Conservation (phyloP, 2,329 filamentous ascomycete species). For the Iodosphaeria phyllophila region DNA sequence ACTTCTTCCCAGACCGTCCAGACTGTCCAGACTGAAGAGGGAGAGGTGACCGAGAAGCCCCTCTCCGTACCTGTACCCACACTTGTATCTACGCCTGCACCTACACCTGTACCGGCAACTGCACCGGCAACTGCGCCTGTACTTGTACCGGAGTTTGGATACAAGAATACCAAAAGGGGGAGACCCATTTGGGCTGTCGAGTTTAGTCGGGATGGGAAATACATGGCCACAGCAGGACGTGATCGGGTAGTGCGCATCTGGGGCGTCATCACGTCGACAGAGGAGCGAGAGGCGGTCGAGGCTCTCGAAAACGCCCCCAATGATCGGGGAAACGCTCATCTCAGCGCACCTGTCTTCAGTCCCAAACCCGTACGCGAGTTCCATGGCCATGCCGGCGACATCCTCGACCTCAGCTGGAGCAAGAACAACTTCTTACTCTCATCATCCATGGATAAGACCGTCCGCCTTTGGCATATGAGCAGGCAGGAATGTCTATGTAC, state of each 20-base stretch:
- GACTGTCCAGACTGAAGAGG: conserved; percentile 10
- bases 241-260: conserved; percentile 76
- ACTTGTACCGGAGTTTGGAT: conserved; percentile 8
- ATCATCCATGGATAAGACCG: conserved; percentile 95
- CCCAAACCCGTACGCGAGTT: conserved; percentile 65
- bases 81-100: too few relatives aligned
- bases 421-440: conserved; percentile 97
- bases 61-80: too few relatives aligned
- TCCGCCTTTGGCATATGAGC: conserved; percentile 81
- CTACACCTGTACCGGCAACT: conserved; percentile 1
- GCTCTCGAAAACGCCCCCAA: conserved; percentile 36
- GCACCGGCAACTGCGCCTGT: too few relatives aligned
- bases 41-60: conserved; percentile 7
- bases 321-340: conserved; percentile 35
- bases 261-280: conserved; percentile 66
- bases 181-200: conserved; percentile 82
- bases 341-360: conserved; percentile 83
- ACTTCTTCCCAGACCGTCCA: conserved; percentile 21
- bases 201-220: conserved; percentile 83
- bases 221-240: conserved; percentile 80
- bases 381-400: conserved; percentile 63
- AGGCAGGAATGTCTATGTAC: conserved; percentile 74
- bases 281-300: conserved; percentile 60
- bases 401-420: conserved; percentile 91
- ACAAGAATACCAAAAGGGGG: conserved; percentile 22